phyloP scores from a whole-genome alignment of 306 rosid species.

The Trichosanthes cucumerina region DNA sequence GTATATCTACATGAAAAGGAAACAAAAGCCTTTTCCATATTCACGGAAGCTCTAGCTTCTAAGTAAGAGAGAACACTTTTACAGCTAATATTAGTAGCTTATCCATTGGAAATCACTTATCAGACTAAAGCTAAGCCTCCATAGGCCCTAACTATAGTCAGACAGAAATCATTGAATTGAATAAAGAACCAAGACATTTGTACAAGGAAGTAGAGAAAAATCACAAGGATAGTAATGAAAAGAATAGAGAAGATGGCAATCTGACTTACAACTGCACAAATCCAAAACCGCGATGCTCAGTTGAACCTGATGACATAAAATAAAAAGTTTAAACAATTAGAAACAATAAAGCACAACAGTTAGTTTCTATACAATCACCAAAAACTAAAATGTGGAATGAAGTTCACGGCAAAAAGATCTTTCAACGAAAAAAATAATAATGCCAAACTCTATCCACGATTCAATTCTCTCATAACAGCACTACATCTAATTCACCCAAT shows the following conservation, averaged over 20 bases:
- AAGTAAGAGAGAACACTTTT: not conserved
- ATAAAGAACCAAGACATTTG: not conserved
- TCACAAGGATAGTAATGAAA: not conserved
- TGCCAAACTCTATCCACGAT: not conserved
- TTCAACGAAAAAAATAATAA: not conserved
- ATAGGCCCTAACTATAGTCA: not conserved
- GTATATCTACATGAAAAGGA: not conserved
- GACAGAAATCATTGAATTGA: not conserved
- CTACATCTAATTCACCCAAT: not conserved
- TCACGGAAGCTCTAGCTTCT: not conserved
- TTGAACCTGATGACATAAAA: conserved; percentile 49
- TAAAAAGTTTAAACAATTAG: conserved; percentile 8
- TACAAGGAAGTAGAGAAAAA: not conserved
- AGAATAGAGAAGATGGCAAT: not conserved
- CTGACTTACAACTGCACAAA: conserved; percentile 75
- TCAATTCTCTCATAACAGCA: not conserved
- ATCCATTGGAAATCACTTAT: not conserved
- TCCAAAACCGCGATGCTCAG: conserved; percentile 75
- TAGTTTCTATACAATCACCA: not conserved
- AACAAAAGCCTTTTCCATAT: not conserved
- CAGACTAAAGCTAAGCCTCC: not conserved
- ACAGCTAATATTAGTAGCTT: not conserved
- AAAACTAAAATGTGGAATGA: not conserved
- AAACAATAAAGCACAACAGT: not conserved
- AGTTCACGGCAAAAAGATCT: too few species aligned